Conservation (phyloP, 768 basidiomycete species). For the Asterophora lycoperdoides region DNA sequence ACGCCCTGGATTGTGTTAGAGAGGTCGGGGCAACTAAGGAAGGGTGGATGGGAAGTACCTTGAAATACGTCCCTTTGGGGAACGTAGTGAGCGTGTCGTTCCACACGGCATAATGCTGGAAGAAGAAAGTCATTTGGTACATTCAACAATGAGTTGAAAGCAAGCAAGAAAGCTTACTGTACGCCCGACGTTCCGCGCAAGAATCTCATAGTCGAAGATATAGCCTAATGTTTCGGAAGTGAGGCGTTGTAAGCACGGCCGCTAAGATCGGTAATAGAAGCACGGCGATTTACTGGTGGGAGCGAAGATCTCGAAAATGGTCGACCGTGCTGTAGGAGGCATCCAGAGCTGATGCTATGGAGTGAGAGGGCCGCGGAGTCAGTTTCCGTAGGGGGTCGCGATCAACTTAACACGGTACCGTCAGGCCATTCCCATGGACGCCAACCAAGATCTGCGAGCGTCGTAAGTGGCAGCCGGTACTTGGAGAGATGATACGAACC, state of each 20-base stretch:
- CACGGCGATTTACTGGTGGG: constrained; percentile 39
- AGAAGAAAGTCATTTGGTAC: not conserved
- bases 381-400: not conserved
- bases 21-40: not conserved
- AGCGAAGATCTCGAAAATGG: constrained; percentile 68
- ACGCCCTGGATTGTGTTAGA: constrained; percentile 3
- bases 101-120: constrained; percentile 62
- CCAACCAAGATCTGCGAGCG: constrained; percentile 48
- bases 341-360: constrained; percentile 58
- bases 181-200: constrained; percentile 43
- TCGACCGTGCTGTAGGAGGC: constrained; percentile 56
- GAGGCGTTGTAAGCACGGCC: not conserved
- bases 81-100: constrained; percentile 53
- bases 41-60: constrained; percentile 14
- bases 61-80: constrained; percentile 24
- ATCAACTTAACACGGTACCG: constrained; percentile 25
- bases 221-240: constrained; percentile 25
- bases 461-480: not conserved
- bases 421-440: constrained; percentile 72
- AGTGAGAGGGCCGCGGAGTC: not conserved
- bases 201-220: constrained; percentile 38
- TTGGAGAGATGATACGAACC: constrained; percentile 29
- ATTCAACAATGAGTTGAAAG: not conserved
- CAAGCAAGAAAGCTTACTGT: constrained; percentile 19
- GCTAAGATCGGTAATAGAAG: not conserved